Evolutionary conservation across 495 filamentous ascomycete genomes (phyloP), one percentile per base, ranked within the genome.

Genomic region (Penicillium cataractarum): DNA sequence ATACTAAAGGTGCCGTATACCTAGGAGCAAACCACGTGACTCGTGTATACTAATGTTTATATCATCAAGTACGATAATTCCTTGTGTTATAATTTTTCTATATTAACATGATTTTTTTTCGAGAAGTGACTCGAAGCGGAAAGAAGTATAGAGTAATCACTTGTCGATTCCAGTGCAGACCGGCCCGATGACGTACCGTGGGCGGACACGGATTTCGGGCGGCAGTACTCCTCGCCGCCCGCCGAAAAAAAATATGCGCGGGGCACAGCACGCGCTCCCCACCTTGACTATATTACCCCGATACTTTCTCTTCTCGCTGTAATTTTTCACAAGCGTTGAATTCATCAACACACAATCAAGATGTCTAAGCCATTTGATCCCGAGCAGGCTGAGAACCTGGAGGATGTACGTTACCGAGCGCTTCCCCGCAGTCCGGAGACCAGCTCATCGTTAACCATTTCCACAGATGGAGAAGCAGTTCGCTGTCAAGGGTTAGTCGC

Each of bases 401-500:
- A 92, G 72, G 90, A 92, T 80, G 90, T 91, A 76, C 24, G 86
- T 69, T 19, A 46, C 48, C 27, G 29, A 33, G 55, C 54, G 49
- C 15, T 49, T 31, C 61, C 21, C 29, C 22, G n/a, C 15, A 17
- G 13, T n/a, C 48, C 24, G 21, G 21, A 39, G 49, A 55, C 53
- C 24, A 37, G 15, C 19, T 35, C 58, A 60, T 62, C 37, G 52
- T 76, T 80, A 33, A 80, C 66, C 44, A 58, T 59, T 57, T 12
- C 29, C 51, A 54, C 61, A 99, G 92, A 97, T 99, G 73, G 95
- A 99, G 85, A 97, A 97, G 83, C 96, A 98, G 77, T 99, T 99
- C 69, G 95, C 96, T 35, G 95, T 99, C 67, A 98, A 98, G 83
- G 91, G 91, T 92, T 70, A 24, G 81, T 71, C 33, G 33, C 48